Conservation (phyloP, 768 basidiomycete species). For the Rhodotorula kratochvilovae region DNA sequence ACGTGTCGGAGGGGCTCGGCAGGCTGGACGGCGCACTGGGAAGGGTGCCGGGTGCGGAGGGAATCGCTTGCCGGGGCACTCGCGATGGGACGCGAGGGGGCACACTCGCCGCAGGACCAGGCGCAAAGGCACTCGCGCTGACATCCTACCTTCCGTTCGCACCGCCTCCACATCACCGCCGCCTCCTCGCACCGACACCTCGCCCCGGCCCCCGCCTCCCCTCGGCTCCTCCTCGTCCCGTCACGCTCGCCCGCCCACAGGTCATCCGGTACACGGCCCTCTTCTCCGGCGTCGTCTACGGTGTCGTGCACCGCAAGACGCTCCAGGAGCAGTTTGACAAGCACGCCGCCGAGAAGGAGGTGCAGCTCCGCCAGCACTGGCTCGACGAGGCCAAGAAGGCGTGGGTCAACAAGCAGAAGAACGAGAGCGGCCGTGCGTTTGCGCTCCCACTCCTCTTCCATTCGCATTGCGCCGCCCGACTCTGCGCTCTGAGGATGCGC, state of each 20-base stretch:
- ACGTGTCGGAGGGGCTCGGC: no score
- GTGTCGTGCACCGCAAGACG: slow-evolving; percentile 84
- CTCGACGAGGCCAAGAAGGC: slow-evolving; percentile 83
- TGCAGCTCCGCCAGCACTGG: slow-evolving; percentile 68
- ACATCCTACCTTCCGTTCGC: no score
- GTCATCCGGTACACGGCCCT: slow-evolving; percentile 93
- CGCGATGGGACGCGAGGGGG: no score
- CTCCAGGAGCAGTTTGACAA: slow-evolving; percentile 75
- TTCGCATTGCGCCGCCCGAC: no score
- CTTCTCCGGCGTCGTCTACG: slow-evolving; percentile 78
- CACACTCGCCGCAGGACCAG: no score
- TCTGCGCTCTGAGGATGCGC: neutral
- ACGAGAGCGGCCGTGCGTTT: slow-evolving; percentile 44
- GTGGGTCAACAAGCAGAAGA: slow-evolving; percentile 69
- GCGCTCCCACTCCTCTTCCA: neutral
- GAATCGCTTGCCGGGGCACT: neutral
- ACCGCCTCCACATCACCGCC: no score
- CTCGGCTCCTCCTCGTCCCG: no score
- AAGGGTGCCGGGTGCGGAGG: no score
- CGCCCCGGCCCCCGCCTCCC: no score
- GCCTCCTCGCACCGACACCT: no score
- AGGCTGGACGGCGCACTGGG: no score
- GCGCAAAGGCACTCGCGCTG: no score
- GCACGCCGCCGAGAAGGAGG: slow-evolving; percentile 67
- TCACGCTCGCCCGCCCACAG: slow-evolving; percentile 50